A percentile compares a stretch with the other conserved stretches of the same genome.
These are phyloP conservation scores for Phoenix roebelenii DNA, from an alignment of 176 grass and related monocot genomes.

Conservation along the genomic window DNA sequence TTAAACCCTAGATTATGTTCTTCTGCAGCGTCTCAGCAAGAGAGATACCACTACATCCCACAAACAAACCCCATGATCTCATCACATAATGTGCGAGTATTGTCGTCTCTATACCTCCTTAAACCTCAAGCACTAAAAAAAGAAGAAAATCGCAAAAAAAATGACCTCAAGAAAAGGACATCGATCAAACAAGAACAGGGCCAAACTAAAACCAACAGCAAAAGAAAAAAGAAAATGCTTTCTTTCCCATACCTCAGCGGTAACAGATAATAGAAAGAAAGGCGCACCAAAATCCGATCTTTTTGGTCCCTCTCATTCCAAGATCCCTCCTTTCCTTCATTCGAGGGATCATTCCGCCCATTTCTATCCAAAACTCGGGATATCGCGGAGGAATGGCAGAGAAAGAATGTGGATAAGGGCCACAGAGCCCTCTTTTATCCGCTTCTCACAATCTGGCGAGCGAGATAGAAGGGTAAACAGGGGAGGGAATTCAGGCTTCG, in stretches of 20 bases:
- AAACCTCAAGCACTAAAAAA: too few species aligned
- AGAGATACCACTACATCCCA: not conserved
- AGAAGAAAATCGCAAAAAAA: too few species aligned
- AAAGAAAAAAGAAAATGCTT: not conserved
- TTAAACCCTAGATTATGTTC: not conserved
- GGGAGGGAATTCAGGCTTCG: too few species aligned
- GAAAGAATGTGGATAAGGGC: too few species aligned
- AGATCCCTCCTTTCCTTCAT: not conserved
- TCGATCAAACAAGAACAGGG: not conserved
- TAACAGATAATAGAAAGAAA: slow-evolving; percentile 4
- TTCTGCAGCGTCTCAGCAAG: not conserved
- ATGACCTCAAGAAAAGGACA: slow-evolving; percentile 2
- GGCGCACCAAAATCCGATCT: not conserved
- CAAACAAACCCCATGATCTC: not conserved
- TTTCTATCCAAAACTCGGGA: too few species aligned
- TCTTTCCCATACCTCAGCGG: slow-evolving; percentile 9
- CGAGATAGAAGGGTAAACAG: too few species aligned
- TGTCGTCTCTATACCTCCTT: too few species aligned
- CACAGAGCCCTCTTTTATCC: too few species aligned
- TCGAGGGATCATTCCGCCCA: too few species aligned
- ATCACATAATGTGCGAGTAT: too few species aligned
- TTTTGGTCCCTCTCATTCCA: not conserved
- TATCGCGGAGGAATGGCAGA: too few species aligned
- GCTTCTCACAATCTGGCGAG: too few species aligned
- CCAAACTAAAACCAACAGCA: not conserved